Base-by-base conservation (phyloP, 2,329 filamentous ascomycete genomes). In the Penicillium rolfsii region DNA sequence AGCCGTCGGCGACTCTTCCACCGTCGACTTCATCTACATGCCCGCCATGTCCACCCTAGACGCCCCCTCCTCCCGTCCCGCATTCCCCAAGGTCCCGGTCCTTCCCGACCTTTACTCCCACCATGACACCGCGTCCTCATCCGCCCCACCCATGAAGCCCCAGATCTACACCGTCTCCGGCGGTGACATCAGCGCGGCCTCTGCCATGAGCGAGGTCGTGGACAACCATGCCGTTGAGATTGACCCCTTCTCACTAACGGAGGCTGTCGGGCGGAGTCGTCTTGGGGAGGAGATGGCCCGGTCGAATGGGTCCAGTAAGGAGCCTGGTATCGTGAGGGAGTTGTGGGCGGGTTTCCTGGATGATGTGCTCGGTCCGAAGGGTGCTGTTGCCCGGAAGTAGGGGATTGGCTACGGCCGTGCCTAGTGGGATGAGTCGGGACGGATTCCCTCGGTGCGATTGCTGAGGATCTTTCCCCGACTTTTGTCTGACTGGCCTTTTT, bases 21-120 rank as follows among this genome's bases (percentile, higher is more conserved):
- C 85, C 45, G 84, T 89, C 61, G 86, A 89, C 77, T 87, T 88
- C 70, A 82, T 82, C 67, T 87, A 83, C 77, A 79, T 88, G 66
- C 86, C 86, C 38, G 78, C 79, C 58, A 78, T 82, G 66, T 77
- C 81, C 30, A 72, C 78, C 54, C 74, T 81, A 35, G 79, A 82
- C 53, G 66, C 71, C 14, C 62, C 71, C 14, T 60, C 74, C 33
- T 64, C 73, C 49, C 70, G 73, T 30, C 71, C 52, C 36, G 12
- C 78, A 5, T 71, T 76, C 38, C 71, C 81, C 11, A 79, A 80
- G 52, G 80, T 85, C 48, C 84, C 84, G 60, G 79, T 85, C 65
- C 75, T 85, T 58, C 78, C 81, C 60, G 76, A 80, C 33, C 60
- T 68, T 35, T 67, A 67, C 66, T 71, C 72, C 52, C 71, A 74